Conservation (phyloP, 1,284 basidiomycete genomes). For the Termitomyces sp. region DNA sequence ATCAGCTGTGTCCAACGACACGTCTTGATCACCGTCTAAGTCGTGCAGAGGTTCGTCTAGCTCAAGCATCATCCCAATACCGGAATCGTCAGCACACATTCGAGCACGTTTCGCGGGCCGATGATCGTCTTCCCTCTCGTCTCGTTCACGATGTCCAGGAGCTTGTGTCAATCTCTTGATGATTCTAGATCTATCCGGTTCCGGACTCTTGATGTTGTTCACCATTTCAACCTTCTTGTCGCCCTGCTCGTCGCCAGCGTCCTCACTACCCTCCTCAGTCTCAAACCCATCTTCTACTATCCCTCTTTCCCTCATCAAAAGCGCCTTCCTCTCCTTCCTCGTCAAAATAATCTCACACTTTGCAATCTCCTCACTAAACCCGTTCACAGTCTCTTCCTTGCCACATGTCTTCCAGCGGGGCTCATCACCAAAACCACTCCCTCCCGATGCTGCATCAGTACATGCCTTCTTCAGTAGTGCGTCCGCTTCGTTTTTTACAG, state of each 20-base stretch:
- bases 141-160: neutral
- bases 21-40: neutral
- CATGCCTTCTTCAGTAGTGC: constrained; percentile 7
- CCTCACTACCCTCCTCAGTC: neutral
- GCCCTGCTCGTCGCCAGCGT: neutral
- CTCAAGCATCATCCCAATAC: constrained; percentile 5
- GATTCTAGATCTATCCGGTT: neutral
- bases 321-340: constrained; percentile 19
- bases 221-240: neutral
- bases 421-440: constrained; percentile 10
- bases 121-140: constrained; percentile 18
- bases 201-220: neutral
- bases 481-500: constrained; percentile 7
- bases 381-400: neutral
- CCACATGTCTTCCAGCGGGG: constrained; percentile 6
- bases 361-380: constrained; percentile 10
- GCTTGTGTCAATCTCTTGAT: neutral
- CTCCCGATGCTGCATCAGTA: neutral
- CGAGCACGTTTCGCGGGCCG: constrained; percentile 16
- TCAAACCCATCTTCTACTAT: neutral
- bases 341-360: constrained; percentile 21
- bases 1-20: neutral
- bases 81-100: constrained; percentile 8
- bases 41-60: neutral
- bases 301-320: constrained; percentile 3